Conservation (phyloP, 306 rosid genomes). For the Leucaena leucocephala region DNA sequence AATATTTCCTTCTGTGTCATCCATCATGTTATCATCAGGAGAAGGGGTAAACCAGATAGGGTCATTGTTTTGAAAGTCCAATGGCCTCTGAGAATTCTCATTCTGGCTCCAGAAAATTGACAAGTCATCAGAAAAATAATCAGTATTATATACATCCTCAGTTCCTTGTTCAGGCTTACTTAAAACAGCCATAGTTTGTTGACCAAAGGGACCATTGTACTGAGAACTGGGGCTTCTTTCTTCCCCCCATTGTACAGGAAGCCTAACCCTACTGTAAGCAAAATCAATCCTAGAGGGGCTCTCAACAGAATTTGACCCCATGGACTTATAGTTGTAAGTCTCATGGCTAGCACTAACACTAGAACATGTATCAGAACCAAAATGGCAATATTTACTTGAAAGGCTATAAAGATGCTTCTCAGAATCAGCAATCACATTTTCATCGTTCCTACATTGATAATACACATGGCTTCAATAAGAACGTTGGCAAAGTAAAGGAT, state of each 20-base stretch:
- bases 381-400: conserved; percentile 69
- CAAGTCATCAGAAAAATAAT: conserved; percentile 70
- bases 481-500: not conserved
- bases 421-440: conserved; percentile 72
- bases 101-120: conserved; percentile 53
- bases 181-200: conserved; percentile 66
- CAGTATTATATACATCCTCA: conserved; percentile 62
- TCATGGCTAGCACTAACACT: conserved; percentile 81
- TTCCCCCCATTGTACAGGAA: conserved; percentile 65
- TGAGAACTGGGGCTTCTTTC: conserved; percentile 51
- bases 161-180: conserved; percentile 60
- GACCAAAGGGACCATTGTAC: conserved; percentile 50
- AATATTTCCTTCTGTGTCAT: conserved; percentile 66
- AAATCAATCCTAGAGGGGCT: conserved; percentile 79
- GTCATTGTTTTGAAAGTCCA: conserved; percentile 88
- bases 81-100: conserved; percentile 62
- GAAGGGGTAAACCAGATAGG: conserved; percentile 91
- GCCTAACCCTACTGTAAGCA: conserved; percentile 58
- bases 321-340: conserved; percentile 53
- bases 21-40: conserved; percentile 71
- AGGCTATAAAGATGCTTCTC: conserved; percentile 70
- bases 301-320: conserved; percentile 71
- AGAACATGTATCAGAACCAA: conserved; percentile 75
- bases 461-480: conserved; percentile 24
- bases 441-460: conserved; percentile 70